Evolutionary conservation across 495 filamentous ascomycete genomes (phyloP).

Genomic region (Tuber aestivum): DNA sequence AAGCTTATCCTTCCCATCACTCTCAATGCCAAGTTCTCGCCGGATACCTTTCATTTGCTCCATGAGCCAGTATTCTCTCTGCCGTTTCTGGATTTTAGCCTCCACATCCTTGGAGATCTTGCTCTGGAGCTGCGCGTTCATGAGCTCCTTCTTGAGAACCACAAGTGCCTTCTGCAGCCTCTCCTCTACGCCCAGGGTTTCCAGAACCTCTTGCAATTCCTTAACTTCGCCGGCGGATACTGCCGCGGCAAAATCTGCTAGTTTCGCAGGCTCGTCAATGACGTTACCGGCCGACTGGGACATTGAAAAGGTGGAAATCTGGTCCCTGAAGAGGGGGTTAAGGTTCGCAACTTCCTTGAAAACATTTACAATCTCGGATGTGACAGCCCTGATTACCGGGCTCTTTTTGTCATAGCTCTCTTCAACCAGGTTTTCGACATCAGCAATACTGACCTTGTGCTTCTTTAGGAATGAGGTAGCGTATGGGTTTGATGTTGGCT

Average conservation of each 20-base stretch:
- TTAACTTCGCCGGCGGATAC: slow-evolving; percentile 82
- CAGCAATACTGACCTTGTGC: slow-evolving; percentile 83
- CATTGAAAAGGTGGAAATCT: slow-evolving; percentile 95
- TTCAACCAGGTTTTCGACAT: slow-evolving; percentile 86
- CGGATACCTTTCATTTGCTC: slow-evolving; percentile 99
- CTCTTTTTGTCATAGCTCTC: slow-evolving; percentile 85
- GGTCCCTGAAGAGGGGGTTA: slow-evolving; percentile 93
- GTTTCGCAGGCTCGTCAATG: slow-evolving; percentile 84
- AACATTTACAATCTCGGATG: slow-evolving; percentile 94
- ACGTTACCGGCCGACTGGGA: slow-evolving; percentile 91
- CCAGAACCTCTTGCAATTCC: slow-evolving; percentile 91
- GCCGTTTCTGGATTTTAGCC: slow-evolving; percentile 92
- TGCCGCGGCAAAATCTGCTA: slow-evolving; percentile 95
- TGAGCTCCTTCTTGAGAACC: slow-evolving; percentile 93
- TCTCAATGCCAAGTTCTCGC: slow-evolving; percentile 90
- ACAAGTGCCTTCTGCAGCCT: slow-evolving; percentile 81
- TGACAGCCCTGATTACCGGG: slow-evolving; percentile 77
- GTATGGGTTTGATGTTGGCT: slow-evolving; percentile 53
- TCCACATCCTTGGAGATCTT: slow-evolving; percentile 99
- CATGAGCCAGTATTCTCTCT: slow-evolving; percentile 98
- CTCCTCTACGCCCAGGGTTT: slow-evolving; percentile 79
- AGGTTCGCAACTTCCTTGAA: slow-evolving; percentile 93
- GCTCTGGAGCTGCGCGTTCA: slow-evolving; percentile 93
- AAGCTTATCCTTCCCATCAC: slow-evolving; percentile 94
- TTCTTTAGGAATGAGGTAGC: slow-evolving; percentile 87